These are phyloP conservation scores for Musa beccarii DNA, from an alignment of 176 grass and related monocot genomes.

Conservation along the genomic window DNA sequence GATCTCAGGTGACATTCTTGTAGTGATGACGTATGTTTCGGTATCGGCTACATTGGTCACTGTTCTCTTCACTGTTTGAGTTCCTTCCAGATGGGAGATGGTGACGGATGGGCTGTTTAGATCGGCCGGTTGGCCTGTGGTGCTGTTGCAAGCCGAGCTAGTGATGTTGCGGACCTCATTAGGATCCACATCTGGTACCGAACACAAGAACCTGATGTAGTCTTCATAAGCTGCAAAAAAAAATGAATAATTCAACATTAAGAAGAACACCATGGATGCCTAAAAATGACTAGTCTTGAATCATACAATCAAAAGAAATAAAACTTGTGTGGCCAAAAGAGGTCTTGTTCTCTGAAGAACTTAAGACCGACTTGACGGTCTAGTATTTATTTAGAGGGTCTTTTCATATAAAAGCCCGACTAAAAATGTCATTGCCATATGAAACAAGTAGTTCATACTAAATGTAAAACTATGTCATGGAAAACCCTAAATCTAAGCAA, in stretches of 20 bases:
- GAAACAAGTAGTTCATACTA: too few species aligned
- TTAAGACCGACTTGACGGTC: too few species aligned
- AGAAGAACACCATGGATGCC: neutral
- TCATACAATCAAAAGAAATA: too few species aligned
- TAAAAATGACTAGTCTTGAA: too few species aligned
- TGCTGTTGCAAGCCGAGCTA: constrained; percentile 38
- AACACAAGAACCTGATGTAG: constrained; percentile 87
- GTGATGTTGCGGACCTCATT: constrained; percentile 73
- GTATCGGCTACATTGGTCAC: constrained; percentile 56
- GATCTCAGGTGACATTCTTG: constrained; percentile 56
- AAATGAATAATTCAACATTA: constrained; percentile 8
- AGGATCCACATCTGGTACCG: constrained; percentile 45
- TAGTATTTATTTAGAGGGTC: too few species aligned
- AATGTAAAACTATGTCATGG: too few species aligned
- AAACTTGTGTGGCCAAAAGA: too few species aligned
- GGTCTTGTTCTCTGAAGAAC: too few species aligned
- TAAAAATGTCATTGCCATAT: too few species aligned
- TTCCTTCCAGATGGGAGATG: constrained; percentile 62
- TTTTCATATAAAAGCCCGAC: too few species aligned
- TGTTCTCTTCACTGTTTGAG: constrained; percentile 44
- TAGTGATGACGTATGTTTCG: constrained; percentile 68
- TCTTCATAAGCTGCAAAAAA: constrained; percentile 59
- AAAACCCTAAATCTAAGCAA: too few species aligned
- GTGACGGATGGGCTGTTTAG: constrained; percentile 81
- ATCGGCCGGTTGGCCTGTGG: constrained; percentile 37